Evolutionary conservation across 73 alveolate genomes (phyloP), one percentile per base, ranked within the genome.

Genomic region (Blepharisma stoltei): DNA sequence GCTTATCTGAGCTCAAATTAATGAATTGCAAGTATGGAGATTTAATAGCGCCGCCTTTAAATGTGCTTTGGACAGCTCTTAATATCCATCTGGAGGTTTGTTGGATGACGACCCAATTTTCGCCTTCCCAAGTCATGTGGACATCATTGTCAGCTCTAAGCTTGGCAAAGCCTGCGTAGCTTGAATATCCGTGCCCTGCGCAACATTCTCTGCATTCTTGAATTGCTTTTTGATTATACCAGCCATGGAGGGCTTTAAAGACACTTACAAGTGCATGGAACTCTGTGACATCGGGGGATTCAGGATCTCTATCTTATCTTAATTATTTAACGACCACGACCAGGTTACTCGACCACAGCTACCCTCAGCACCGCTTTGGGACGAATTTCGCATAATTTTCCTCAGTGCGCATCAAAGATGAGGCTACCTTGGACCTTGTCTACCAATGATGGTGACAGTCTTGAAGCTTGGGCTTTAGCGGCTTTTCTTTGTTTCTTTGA

Each of bases 91-190:
- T 86, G 6, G 91, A 89, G 18, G 95, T 70, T 54, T 89, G 91
- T 76, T 83, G 54, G 6, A 86, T 80, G 38, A 92, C 68, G 11
- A 92, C 98, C 71, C 86, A 78, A 80, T 88, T 78, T 70, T 92
- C 98, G 43, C 98, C 98, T 83, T 92, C 98, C 94, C 95, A 89
- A 49, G 98, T 92, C 46, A 54, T 65, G 65, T 89, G 85, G 4
- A 86, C 67, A 81, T 89, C 98, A 75, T 83, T 60, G 67, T 84
- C 88, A 20, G 76, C 53, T 44, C 82, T 25, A 41, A 83, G 66
- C 4, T 49, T 38, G 7, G 89, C 89, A 23, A 92, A 70, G 69
- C 90, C 80, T 8, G 87, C 60, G 50, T 86, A 87, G 76, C 76
- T 47, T 23, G 93, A 91, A 71, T 76, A 89, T 6, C 96, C 95